These are phyloP conservation scores for Thymus mandschuricus DNA, from an alignment of 257 asterid genomes.

Conservation along the genomic window DNA sequence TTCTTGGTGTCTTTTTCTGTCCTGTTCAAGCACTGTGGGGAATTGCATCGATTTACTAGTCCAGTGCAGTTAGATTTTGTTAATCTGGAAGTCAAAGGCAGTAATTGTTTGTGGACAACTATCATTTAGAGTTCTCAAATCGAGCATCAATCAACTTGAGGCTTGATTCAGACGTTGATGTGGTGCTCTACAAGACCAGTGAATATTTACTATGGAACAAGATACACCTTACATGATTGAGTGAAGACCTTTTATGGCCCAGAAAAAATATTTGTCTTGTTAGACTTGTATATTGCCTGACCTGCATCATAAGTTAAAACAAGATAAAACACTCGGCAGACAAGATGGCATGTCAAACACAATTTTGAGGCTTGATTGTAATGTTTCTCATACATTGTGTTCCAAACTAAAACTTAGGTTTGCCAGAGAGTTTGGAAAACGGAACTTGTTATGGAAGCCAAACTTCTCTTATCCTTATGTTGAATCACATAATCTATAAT, in stretches of 20 bases:
- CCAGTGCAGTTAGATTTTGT: not conserved
- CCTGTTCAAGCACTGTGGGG: not conserved
- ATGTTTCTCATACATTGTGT: not conserved
- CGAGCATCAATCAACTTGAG: slow-evolving; percentile 1
- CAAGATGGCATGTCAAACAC: slow-evolving; percentile 10
- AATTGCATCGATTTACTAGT: not conserved
- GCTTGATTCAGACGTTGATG: not conserved
- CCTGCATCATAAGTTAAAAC: not conserved
- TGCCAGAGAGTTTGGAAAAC: not conserved
- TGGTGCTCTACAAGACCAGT: not conserved
- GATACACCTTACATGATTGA: not conserved
- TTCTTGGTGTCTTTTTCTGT: not conserved
- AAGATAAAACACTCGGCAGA: not conserved
- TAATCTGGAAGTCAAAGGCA: not conserved
- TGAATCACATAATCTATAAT: not conserved
- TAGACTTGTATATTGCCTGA: not conserved
- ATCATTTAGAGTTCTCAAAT: slow-evolving; percentile 14
- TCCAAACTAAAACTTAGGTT: not conserved
- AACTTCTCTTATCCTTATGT: not conserved
- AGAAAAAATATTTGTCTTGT: not conserved
- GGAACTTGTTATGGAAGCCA: not conserved
- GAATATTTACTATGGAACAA: not conserved
- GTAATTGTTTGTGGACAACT: slow-evolving; percentile 7
- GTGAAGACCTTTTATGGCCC: not conserved
- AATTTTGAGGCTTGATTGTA: not conserved